Evolutionary conservation across 2,329 filamentous ascomycete species (phyloP).

Genomic region (Metarhizium anisopliae): DNA sequence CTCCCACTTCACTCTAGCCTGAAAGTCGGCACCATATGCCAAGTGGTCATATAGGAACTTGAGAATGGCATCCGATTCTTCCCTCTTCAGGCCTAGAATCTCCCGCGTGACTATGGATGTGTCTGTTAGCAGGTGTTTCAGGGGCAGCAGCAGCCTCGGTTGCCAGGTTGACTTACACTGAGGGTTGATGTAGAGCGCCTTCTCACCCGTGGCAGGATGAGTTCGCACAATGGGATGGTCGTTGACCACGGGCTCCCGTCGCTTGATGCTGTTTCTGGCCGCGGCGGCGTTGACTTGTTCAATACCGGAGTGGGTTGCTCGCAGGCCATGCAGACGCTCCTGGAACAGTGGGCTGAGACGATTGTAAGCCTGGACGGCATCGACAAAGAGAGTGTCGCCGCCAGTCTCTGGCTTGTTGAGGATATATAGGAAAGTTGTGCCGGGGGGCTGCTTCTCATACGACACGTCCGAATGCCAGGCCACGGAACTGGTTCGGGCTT

Average conservation of each 20-base stretch:
- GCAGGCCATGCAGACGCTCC: constrained; percentile 70
- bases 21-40: constrained; percentile 51
- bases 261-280: constrained; percentile 59
- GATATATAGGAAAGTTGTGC: constrained; percentile 81
- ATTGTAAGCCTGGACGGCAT: constrained; percentile 73
- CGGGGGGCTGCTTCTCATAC: constrained; percentile 81
- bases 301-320: constrained; percentile 70
- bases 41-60: constrained; percentile 58
- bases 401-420: constrained; percentile 74
- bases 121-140: neutral
- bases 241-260: constrained; percentile 65
- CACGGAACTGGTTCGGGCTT: constrained; percentile 64
- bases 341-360: constrained; percentile 71
- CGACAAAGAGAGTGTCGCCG: constrained; percentile 77
- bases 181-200: constrained; percentile 73
- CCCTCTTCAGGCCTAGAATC: constrained; percentile 77
- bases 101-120: constrained; percentile 56
- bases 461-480: constrained; percentile 87
- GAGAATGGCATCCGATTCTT: constrained; percentile 70
- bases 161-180: constrained; percentile 51
- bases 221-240: constrained; percentile 73
- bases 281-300: constrained; percentile 69
- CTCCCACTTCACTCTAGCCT: constrained; percentile 69
- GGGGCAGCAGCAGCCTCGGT: neutral
- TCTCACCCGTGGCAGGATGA: constrained; percentile 76